Percentiles rank a stretch among this genome's conserved stretches.
phyloP scores from a whole-genome alignment of 352 stramenopile genomes.

The Pythium volutum region DNA sequence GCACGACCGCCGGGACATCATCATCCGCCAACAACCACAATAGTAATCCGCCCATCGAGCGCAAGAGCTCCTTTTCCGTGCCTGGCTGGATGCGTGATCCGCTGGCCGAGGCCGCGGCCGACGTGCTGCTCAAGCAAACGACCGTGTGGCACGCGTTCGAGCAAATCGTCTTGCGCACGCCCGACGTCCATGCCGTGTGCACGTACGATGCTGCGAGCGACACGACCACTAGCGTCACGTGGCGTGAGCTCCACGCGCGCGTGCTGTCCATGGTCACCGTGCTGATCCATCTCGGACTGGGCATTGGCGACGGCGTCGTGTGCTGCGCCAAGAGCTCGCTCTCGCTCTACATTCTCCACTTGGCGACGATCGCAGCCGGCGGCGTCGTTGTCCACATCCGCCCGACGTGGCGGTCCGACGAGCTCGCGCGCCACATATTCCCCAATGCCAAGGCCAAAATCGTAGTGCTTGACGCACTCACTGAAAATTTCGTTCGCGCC shows the following conservation, averaged over 20 bases:
- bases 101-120: conserved; percentile 18
- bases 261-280: conserved; percentile 36
- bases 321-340: conserved; percentile 42
- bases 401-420: conserved; percentile 41
- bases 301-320: conserved; percentile 54
- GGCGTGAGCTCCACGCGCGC: conserved; percentile 33
- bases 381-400: conserved; percentile 61
- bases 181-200: conserved; percentile 17
- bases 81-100: conserved; percentile 19
- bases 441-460: conserved; percentile 47
- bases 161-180: conserved; percentile 20
- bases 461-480: conserved; percentile 54
- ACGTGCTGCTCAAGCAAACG: conserved; percentile 24
- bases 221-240: conserved; percentile 26
- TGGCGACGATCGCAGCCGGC: conserved; percentile 51
- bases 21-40: neutral
- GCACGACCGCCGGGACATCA: conserved; percentile 10
- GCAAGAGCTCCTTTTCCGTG: conserved; percentile 28
- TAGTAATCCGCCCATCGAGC: conserved; percentile 4
- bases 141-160: conserved; percentile 27
- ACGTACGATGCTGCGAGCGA: conserved; percentile 9
- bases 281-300: conserved; percentile 54
- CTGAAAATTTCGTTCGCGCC: conserved; percentile 41
- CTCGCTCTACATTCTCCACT: conserved; percentile 53
- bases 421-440: conserved; percentile 57